phyloP scores from a whole-genome alignment of 2,329 filamentous ascomycete genomes.

The Aplosporella prunicola region DNA sequence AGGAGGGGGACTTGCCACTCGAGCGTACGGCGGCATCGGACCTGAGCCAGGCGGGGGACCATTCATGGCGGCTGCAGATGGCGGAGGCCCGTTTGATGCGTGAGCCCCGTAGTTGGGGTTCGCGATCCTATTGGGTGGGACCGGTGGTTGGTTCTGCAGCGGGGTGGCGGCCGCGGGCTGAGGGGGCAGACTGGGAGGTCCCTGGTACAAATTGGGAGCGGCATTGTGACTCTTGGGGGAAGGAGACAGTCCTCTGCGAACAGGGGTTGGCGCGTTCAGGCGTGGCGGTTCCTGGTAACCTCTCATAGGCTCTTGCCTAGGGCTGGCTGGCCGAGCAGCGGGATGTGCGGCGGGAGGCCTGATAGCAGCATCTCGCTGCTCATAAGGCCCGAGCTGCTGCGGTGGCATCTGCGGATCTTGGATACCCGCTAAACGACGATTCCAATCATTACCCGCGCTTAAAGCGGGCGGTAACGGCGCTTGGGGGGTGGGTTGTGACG shows the following conservation, averaged over 20 bases:
- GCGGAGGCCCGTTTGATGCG: constrained; percentile 34
- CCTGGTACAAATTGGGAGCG: constrained; percentile 43
- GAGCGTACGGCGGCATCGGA: constrained; percentile 61
- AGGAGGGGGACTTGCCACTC: constrained; percentile 67
- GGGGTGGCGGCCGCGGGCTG: constrained; percentile 34
- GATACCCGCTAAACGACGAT: constrained; percentile 66
- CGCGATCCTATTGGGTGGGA: constrained; percentile 37
- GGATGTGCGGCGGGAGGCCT: constrained; percentile 56
- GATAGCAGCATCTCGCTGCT: constrained; percentile 60
- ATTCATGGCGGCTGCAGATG: constrained; percentile 45
- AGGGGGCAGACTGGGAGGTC: constrained; percentile 16
- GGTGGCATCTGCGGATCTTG: constrained; percentile 53
- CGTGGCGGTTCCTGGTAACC: constrained; percentile 58
- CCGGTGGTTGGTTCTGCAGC: constrained; percentile 42
- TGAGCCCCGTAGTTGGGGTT: constrained; percentile 40
- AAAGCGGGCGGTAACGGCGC: constrained; percentile 53
- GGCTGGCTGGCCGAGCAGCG: constrained; percentile 62
- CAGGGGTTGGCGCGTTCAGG: constrained; percentile 38
- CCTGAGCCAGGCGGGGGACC: constrained; percentile 35
- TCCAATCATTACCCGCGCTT: constrained; percentile 46
- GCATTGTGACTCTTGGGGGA: constrained; percentile 51
- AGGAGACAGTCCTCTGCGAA: constrained; percentile 45
- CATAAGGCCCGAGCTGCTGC: constrained; percentile 72
- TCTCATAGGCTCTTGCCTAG: constrained; percentile 62
- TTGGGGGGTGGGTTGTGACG: constrained; percentile 48